Base-by-base conservation (phyloP, 169 alveolate genomes). In the Eimeria falciformis region DNA sequence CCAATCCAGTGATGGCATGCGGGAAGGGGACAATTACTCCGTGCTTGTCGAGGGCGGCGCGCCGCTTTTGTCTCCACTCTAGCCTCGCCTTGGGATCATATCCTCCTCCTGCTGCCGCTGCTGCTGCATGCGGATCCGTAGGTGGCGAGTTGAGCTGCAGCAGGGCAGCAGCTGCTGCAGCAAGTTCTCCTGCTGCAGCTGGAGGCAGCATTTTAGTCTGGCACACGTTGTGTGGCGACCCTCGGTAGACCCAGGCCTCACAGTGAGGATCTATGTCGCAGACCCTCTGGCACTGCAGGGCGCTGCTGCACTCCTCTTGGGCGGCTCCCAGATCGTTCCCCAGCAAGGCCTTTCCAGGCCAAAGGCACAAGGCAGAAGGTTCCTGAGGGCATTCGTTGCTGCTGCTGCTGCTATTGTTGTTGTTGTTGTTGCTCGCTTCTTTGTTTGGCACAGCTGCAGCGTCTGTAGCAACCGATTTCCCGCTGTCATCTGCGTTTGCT, bases 1-100 rank as follows among this genome's bases (percentile, higher is more conserved):
- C 47, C 33, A 68, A 45, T 5, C 79, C 79, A 33, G 79, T 68
- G 45, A 68, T 68, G 3, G 79, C 79, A 68, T 68, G 79, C 23
- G 47, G 25, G 14, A 25, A 68, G 45, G 79, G 79, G 14, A 68
- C 37, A n/a, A 68, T 18, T 23, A n/a, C 37, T 5, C 21, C 23
- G 4, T 68, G 37, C 37, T 5, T 68, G 47, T 68, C 79, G 21
- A 25, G 5, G 23, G 23, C 45, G 12, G 18, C 25, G 23, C 45
- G 4, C 14, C 5, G 18, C 11, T 5, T 7, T 45, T 68, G 79
- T 25, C 79, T n/a, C 79, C 79, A 23, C 18, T 5, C 4, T 5
- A 68, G 79, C 23, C 79, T 33, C 18, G 3, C 79, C 37, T 17
- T 12, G 18, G 79, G 46, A 25, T 9, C 21, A 5, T 68, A 23